Percentiles rank a stretch among this genome's conserved stretches.
Evolutionary conservation across 805 yeast species (phyloP).

Genomic region (Lipomyces lipofer): DNA sequence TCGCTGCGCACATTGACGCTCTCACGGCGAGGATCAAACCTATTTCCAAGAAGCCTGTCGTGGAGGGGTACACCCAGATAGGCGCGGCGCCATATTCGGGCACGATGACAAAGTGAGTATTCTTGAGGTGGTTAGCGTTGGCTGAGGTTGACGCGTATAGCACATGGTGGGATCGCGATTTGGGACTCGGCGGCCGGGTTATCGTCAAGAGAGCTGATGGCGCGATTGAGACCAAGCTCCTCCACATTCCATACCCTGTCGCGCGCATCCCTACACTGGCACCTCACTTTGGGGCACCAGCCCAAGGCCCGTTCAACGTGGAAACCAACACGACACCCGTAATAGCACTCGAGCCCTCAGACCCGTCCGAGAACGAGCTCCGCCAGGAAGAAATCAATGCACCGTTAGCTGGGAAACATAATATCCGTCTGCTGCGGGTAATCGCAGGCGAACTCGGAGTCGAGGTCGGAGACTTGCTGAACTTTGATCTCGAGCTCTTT

Average conservation of each 20-base stretch:
- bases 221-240: slow-evolving; percentile 38
- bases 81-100: slow-evolving; percentile 87
- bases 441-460: slow-evolving; percentile 61
- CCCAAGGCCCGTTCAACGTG: slow-evolving; percentile 67
- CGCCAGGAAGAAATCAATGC: slow-evolving; percentile 34
- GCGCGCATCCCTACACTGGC: slow-evolving; percentile 84
- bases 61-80: slow-evolving; percentile 71
- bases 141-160: neutral
- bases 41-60: slow-evolving; percentile 54
- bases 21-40: slow-evolving; percentile 60
- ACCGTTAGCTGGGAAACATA: slow-evolving; percentile 35
- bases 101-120: slow-evolving; percentile 43
- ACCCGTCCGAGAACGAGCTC: slow-evolving; percentile 29
- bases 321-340: slow-evolving; percentile 80
- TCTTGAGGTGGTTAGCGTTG: neutral
- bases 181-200: slow-evolving; percentile 79
- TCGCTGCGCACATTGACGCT: slow-evolving; percentile 55
- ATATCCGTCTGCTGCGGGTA: slow-evolving; percentile 65
- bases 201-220: slow-evolving; percentile 47
- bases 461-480: slow-evolving; percentile 56
- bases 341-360: slow-evolving; percentile 52
- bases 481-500: slow-evolving; percentile 72
- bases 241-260: slow-evolving; percentile 47
- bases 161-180: slow-evolving; percentile 80
- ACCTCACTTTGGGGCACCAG: slow-evolving; percentile 76